These are phyloP conservation scores for Blastobotrys raffinosifermentans DNA, from an alignment of 1,139 yeast genomes.

Conservation along the genomic window DNA sequence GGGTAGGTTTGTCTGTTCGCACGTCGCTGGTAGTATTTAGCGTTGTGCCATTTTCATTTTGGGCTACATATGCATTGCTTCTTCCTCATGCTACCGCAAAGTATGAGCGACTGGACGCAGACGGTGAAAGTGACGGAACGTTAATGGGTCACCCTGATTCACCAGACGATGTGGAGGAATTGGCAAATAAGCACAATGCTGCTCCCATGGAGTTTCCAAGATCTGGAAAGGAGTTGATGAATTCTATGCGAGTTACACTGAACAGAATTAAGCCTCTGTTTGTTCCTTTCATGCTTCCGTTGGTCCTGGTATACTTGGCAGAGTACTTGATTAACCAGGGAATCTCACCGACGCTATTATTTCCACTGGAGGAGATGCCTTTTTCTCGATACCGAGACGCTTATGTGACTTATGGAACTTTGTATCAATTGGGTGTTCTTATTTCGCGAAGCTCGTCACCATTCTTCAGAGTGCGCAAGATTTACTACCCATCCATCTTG, in stretches of 20 bases:
- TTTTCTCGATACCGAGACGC: constrained; percentile 72
- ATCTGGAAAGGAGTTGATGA: background rate
- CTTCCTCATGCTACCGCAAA: constrained; percentile 15
- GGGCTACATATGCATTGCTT: constrained; percentile 17
- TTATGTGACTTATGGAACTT: constrained; percentile 87
- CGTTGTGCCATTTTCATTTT: constrained; percentile 23
- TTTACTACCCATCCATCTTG: constrained; percentile 58
- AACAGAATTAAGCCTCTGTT: constrained; percentile 46
- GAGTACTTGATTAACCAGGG: constrained; percentile 93
- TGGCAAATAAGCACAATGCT: background rate
- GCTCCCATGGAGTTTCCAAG: too few species aligned
- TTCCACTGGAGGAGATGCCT: constrained; percentile 66
- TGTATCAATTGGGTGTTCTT: constrained; percentile 90
- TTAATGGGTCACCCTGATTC: background rate
- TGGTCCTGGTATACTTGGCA: constrained; percentile 73
- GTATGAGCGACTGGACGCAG: constrained; percentile 1
- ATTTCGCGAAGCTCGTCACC: constrained; percentile 79
- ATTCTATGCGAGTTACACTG: constrained; percentile 28
- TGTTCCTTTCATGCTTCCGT: constrained; percentile 73
- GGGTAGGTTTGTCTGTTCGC: constrained; percentile 43
- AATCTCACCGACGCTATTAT: constrained; percentile 76
- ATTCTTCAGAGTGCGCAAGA: constrained; percentile 49
- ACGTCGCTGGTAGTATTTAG: constrained; percentile 45
- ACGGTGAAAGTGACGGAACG: background rate
- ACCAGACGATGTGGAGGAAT: background rate